Evolutionary conservation across 208 protist species (phyloP).

Genomic region (Leishmania aethiopica): DNA sequence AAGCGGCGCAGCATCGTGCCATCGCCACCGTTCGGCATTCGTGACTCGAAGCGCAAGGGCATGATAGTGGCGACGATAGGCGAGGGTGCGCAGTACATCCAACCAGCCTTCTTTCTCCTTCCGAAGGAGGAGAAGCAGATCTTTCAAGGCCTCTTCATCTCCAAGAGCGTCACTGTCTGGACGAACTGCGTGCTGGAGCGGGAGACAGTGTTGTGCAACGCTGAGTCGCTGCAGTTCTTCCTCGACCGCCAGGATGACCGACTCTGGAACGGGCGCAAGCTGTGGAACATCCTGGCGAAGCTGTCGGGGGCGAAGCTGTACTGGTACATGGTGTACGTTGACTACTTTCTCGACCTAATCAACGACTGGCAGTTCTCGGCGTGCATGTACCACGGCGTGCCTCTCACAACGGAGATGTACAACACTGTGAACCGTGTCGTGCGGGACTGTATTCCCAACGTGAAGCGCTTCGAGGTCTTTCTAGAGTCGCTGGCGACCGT

Average conservation of each 20-base stretch:
- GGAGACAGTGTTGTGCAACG: slow-evolving; percentile 52
- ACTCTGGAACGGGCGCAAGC: slow-evolving; percentile 77
- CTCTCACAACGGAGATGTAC: slow-evolving; percentile 76
- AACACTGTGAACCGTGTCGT: slow-evolving; percentile 75
- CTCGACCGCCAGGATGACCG: slow-evolving; percentile 74
- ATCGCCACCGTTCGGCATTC: slow-evolving; percentile 86
- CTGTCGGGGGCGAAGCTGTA: slow-evolving; percentile 62
- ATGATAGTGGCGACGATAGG: slow-evolving; percentile 61
- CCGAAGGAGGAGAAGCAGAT: slow-evolving; percentile 67
- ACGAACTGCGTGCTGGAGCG: slow-evolving; percentile 74
- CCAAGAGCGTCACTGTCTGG: slow-evolving; percentile 58
- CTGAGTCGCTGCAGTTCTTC: slow-evolving; percentile 74
- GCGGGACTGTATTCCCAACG: slow-evolving; percentile 78
- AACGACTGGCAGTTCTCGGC: slow-evolving; percentile 86
- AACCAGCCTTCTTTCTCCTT: slow-evolving; percentile 70
- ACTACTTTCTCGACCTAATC: slow-evolving; percentile 85
- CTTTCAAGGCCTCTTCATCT: slow-evolving; percentile 67
- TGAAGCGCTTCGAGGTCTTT: slow-evolving; percentile 82
- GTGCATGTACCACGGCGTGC: slow-evolving; percentile 83
- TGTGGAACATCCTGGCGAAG: slow-evolving; percentile 72
- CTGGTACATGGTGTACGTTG: slow-evolving; percentile 81
- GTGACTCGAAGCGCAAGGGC: slow-evolving; percentile 70
- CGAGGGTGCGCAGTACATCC: slow-evolving; percentile 81
- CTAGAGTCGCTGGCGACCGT: slow-evolving; percentile 42
- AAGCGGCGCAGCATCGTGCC: slow-evolving; percentile 71